A percentile compares a stretch with the other conserved stretches of the same genome.
Conservation (phyloP, 1,284 basidiomycete genomes). For the Cutaneotrichosporon cavernicola region DNA sequence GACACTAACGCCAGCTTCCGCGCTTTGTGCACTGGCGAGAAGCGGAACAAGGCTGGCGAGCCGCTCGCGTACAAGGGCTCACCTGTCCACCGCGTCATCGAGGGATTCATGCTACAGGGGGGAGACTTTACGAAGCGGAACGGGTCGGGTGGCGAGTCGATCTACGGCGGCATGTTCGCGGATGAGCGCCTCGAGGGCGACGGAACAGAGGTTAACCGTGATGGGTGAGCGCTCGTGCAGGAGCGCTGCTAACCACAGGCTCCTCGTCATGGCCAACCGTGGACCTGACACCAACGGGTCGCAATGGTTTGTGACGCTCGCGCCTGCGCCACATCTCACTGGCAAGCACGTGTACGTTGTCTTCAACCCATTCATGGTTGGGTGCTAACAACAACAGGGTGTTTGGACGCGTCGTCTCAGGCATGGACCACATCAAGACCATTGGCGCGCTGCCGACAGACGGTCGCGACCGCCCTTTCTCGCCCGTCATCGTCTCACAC, state of each 20-base stretch:
- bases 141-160: slow-evolving; percentile 57
- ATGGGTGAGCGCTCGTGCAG: slow-evolving; percentile 38
- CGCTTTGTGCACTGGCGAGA: slow-evolving; percentile 82
- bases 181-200: slow-evolving; percentile 50
- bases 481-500: slow-evolving; percentile 70
- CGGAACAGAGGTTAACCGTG: slow-evolving; percentile 48
- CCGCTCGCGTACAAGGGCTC: slow-evolving; percentile 80
- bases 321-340: slow-evolving; percentile 51
- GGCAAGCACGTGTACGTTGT: slow-evolving; percentile 55
- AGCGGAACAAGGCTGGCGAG: slow-evolving; percentile 63
- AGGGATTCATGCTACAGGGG: slow-evolving; percentile 84
- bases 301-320: slow-evolving; percentile 55
- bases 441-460: slow-evolving; percentile 54
- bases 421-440: slow-evolving; percentile 54
- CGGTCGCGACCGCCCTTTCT: slow-evolving; percentile 61
- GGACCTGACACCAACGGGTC: slow-evolving; percentile 61
- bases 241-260: slow-evolving; percentile 25
- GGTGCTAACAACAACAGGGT: slow-evolving; percentile 32
- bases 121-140: slow-evolving; percentile 62
- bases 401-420: slow-evolving; percentile 56
- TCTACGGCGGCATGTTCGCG: slow-evolving; percentile 50
- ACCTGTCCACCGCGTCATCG: slow-evolving; percentile 74
- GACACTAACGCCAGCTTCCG: slow-evolving; percentile 64
- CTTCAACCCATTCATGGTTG: neutral
- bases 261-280: slow-evolving; percentile 64